Base-by-base conservation (phyloP, 352 stramenopile species). In the Phytophthora foliorum region DNA sequence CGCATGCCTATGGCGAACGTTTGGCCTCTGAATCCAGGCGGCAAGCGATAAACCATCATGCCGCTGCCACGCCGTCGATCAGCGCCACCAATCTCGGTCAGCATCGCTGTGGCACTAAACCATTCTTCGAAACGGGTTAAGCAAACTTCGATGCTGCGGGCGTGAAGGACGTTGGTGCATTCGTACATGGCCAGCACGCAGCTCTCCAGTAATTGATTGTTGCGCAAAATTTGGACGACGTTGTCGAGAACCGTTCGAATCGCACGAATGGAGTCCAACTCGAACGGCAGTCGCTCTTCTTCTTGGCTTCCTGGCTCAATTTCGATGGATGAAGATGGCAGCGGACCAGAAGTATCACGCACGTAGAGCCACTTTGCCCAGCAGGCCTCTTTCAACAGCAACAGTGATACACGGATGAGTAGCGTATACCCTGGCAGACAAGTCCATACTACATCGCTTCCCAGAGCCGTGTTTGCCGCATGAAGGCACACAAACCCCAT, bases 161-260 rank as follows among this genome's bases (percentile, higher is more conserved):
- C 60, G 52, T 90, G 79, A 8, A 90, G 61, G 7, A 91, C 76
- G 60, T 93, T 94, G 6, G 84, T 94, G 46, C 80, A 87, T 63
- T 94, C 86, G 51, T 90, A 89, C 57, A 91, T 65, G 27, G 84
- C 86, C 19, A 93, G 57, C 32, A 90, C 80, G 44, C 78, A 88
- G 49, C 75, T 88, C 52, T 93, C 83, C 7, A 92, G 65, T 9
- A 92, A 22, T 27, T 93, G 78, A 11, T 68, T 72, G 51, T 94
- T 92, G 45, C 77, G 75, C 14, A 92, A 69, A 46, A 90, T 67
- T 17, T 92, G 81, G 0, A 69, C 67, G 8, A 82, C 83, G 11
- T 74, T 80, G 31, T 87, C 77, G 16, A 94, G 58, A n/a, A 92
- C 80, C 0, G 85, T 88, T 38, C 74, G 74, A 56, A 86, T 69